phyloP scores from a whole-genome alignment of 352 stramenopile species.

The Pythium plurisporium region DNA sequence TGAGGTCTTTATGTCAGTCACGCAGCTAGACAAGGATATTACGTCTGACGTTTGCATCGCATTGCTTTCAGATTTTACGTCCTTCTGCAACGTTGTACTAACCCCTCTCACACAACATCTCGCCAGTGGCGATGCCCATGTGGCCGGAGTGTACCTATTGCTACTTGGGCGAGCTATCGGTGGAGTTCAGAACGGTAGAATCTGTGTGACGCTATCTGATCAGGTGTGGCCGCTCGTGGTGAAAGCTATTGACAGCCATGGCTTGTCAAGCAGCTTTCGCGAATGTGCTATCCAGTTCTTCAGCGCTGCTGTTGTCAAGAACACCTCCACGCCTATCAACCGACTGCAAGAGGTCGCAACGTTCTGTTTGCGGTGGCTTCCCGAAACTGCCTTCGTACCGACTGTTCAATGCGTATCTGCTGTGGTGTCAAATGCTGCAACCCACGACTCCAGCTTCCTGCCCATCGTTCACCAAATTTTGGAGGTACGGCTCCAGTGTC shows the following conservation, averaged over 20 bases:
- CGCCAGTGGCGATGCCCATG: background rate
- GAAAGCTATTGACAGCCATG: constrained; percentile 30
- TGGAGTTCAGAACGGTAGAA: constrained; percentile 31
- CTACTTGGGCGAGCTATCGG: constrained; percentile 54
- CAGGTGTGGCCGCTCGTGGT: constrained; percentile 52
- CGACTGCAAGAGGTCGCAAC: constrained; percentile 7
- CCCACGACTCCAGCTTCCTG: background rate
- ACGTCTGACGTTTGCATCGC: background rate
- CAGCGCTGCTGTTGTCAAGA: constrained; percentile 18
- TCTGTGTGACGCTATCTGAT: constrained; percentile 30
- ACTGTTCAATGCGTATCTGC: constrained; percentile 17
- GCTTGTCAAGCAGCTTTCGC: constrained; percentile 26
- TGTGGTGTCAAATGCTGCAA: constrained; percentile 3
- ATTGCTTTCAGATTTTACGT: constrained; percentile 36
- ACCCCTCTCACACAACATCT: constrained; percentile 9
- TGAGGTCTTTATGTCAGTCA: no score
- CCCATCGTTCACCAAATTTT: constrained; percentile 8
- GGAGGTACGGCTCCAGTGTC: constrained; percentile 1
- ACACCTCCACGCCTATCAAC: background rate
- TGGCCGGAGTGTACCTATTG: constrained; percentile 27
- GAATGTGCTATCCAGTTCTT: constrained; percentile 47
- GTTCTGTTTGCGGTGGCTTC: constrained; percentile 18
- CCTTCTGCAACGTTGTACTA: constrained; percentile 49
- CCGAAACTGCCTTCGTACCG: background rate
- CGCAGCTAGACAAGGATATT: no score